Evolutionary conservation across 2,329 filamentous ascomycete species (phyloP), one percentile per base, ranked within the genome.

Genomic region (Amphichorda felina): DNA sequence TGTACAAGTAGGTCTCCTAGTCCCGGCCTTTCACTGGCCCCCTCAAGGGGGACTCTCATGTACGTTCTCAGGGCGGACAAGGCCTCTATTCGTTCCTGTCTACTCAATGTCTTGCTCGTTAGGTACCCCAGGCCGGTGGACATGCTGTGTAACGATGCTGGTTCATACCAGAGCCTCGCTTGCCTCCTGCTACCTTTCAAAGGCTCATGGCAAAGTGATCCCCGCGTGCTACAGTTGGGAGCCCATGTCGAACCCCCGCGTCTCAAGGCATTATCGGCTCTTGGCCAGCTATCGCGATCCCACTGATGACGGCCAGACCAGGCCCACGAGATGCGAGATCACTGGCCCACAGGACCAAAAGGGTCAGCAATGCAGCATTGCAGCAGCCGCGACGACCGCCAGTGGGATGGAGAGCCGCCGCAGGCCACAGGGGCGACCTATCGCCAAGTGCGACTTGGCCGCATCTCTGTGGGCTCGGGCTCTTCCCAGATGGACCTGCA

Each of bases 401-500:
- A 31, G 26, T 9, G n/a, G 21, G 33, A 25, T 32, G 10, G 29
- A 30, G n/a, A 18, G 11, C 21, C n/a, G 21, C 16, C n/a, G 15
- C 21, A 27, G 19, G 15, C 11, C 13, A 21, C 33, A 35, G 21
- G 13, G 11, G 13, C 14, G 26, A 29, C 36, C 37, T 41, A 41
- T 38, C 36, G 39, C 34, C 34, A 31, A 38, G 27, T 35, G 39
- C 39, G 31, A 41, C 36, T 34, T 41, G 39, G 39, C 39, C 29
- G 26, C 18, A 19, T 19, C 30, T 33, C 27, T 37, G 21, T 40
- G 38, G 38, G 18, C 13, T 39, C 29, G 22, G 36, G 26, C 25
- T 30, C 22, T 18, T 39, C 25, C 18, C 32, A 33, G 22, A 35
- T 38, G 38, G 35, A 40, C 38, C 38, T 40, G 38, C 31, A 37